Evolutionary conservation across 805 yeast genomes (phyloP).

Genomic region (Cyberlindnera japonica): DNA sequence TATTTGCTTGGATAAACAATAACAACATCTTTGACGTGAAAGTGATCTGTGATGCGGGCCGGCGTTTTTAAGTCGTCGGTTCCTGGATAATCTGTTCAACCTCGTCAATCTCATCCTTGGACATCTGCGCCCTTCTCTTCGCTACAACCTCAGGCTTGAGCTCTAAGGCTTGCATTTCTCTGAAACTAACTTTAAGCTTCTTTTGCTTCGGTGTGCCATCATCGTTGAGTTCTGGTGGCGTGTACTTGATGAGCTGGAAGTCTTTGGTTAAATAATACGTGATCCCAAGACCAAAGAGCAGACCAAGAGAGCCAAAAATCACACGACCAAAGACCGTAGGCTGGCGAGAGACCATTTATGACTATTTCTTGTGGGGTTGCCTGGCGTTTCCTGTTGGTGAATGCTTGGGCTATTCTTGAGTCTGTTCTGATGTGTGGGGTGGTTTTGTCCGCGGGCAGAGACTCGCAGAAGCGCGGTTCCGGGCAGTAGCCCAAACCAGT

Average conservation of each 20-base stretch:
- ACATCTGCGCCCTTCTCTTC: constrained; percentile 5
- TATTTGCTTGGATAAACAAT: background rate
- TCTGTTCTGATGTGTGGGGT: background rate
- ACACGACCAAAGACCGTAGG: constrained; percentile 15
- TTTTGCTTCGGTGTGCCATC: constrained; percentile 33
- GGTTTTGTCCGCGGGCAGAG: background rate
- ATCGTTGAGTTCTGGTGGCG: constrained; percentile 38
- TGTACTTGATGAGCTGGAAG: constrained; percentile 34
- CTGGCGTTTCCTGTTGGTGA: background rate
- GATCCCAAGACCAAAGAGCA: constrained; percentile 15
- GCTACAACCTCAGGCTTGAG: constrained; percentile 33
- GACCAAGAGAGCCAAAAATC: constrained; percentile 19
- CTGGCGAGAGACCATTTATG: constrained; percentile 6
- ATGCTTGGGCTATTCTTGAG: background rate
- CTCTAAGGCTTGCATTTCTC: constrained; percentile 36
- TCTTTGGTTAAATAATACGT: constrained; percentile 23
- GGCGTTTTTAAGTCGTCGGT: constrained; percentile 10
- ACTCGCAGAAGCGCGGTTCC: no score
- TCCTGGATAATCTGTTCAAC: constrained; percentile 17
- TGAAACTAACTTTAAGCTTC: constrained; percentile 34
- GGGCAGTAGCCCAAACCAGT: no score
- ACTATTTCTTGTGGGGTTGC: background rate
- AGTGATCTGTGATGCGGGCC: background rate
- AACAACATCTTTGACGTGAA: background rate
- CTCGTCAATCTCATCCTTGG: constrained; percentile 9